Base-by-base conservation (phyloP, 106 monocot species). In the Phalaenopsis aphrodite region DNA sequence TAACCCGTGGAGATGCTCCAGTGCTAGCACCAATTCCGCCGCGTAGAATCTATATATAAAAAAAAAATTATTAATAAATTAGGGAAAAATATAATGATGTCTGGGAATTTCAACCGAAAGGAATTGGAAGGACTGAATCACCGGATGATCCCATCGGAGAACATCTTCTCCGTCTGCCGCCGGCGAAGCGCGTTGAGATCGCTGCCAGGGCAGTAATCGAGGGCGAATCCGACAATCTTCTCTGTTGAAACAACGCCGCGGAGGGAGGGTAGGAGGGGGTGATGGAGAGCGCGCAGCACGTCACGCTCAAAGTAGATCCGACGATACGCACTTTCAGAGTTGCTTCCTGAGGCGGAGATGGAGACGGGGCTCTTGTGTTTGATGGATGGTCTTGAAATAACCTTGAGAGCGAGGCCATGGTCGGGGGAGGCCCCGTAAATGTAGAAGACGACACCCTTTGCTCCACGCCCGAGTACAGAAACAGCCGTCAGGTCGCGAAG, bases 401-500 rank as follows among this genome's bases (percentile, higher is more conserved):
- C 87, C 43, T 94, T 91, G 80, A 92, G 92, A 12, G 92, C 89
- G 19, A 87, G 76, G 61, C 76, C 41, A 2, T 80, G 78, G 45
- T 37, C 75, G 57, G 72, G 23, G 12, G 82, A 55, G 9, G 19
- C 19, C 42, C 23, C 0, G 49, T 42, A 78, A 66, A 92, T 87
- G 73, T 84, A 85, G 86, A 98, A 98, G 82, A 94, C 97, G 61
- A 98, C 87, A 75, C 97, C 97, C 83, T 91, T 94, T n/a, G 90
- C 94, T 75, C 97, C 97, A 72, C 94, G 91, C 41, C 97, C 97
- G 78, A 94, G 85, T 79, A 92, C 84, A 30, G 94, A 76, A 81
- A 85, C 14, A 39, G 90, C 92, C 55, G 55, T 80, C 24, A 98
- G 88, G 14, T 85, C 79, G 23, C 75, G 42, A 5, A 95, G 84